Conservation (phyloP, 495 filamentous ascomycete species). For the Aspergillus kassunensis region DNA sequence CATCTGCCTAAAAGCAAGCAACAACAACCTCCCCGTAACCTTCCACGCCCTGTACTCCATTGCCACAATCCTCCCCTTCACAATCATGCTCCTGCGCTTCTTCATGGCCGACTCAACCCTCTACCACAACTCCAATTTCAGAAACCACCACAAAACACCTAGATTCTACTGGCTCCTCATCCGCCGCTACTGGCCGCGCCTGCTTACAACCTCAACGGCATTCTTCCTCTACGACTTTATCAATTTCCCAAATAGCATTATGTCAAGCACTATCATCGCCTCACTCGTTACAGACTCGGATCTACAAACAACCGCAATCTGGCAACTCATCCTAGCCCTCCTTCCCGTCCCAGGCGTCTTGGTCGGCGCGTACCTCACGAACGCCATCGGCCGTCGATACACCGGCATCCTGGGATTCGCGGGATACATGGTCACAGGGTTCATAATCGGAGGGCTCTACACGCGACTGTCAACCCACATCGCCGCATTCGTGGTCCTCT, state of each 20-base stretch:
- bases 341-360: conserved; percentile 35
- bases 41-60: conserved; percentile 34
- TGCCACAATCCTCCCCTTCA: conserved; percentile 27
- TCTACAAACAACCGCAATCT: conserved; percentile 31
- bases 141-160: conserved; percentile 13
- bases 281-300: conserved; percentile 29
- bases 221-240: conserved; percentile 38
- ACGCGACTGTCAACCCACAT: conserved; percentile 26
- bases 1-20: conserved; percentile 28
- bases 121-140: conserved; percentile 31
- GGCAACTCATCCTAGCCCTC: conserved; percentile 35
- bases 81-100: conserved; percentile 27
- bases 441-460: conserved; percentile 33
- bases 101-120: conserved; percentile 35
- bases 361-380: conserved; percentile 31
- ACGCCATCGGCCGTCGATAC: conserved; percentile 29
- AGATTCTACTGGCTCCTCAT: conserved; percentile 26
- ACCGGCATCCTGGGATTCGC: conserved; percentile 33
- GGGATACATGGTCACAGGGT: conserved; percentile 32
- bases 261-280: conserved; percentile 38
- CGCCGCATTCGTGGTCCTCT: conserved; percentile 35
- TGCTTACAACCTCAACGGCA: conserved; percentile 29
- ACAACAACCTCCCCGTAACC: conserved; percentile 30
- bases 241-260: conserved; percentile 37
- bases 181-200: conserved; percentile 26